A percentile compares a stretch with the other conserved stretches of the same genome.
These are phyloP conservation scores for Phytophthora cajani DNA, from an alignment of 352 stramenopile species.

Conservation along the genomic window DNA sequence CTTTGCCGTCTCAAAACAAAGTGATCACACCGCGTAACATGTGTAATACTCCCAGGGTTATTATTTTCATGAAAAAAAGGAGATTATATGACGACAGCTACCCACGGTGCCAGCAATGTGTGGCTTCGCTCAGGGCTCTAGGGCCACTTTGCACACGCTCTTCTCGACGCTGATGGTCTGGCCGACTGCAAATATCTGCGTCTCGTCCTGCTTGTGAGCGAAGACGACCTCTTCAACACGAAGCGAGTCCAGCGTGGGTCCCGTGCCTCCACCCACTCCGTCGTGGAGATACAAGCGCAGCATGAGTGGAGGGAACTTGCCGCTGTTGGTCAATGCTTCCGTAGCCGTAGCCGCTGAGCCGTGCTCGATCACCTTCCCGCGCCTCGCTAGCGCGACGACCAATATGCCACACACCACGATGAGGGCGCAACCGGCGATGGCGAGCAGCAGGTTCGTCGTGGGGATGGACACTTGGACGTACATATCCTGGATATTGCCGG, in stretches of 20 bases:
- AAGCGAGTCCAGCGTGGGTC: background rate
- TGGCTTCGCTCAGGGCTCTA: background rate
- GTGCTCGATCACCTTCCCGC: conserved; percentile 1
- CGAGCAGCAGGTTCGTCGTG: conserved; percentile 7
- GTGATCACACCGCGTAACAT: background rate
- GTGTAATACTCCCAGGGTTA: background rate
- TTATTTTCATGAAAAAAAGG: too few species aligned
- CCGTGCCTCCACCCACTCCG: background rate
- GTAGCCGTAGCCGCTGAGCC: conserved; percentile 2
- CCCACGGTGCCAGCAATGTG: too few species aligned
- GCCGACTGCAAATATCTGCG: background rate
- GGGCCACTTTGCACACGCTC: conserved; percentile 9
- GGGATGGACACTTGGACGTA: conserved; percentile 19
- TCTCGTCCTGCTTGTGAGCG: background rate
- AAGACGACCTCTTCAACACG: background rate
- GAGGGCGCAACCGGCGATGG: conserved; percentile 3
- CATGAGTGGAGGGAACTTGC: conserved; percentile 21
- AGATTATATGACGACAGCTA: too few species aligned
- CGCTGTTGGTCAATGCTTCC: conserved; percentile 16
- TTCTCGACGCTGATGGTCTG: background rate
- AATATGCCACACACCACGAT: conserved; percentile 5
- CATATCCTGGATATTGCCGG: conserved; percentile 21
- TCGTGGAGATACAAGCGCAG: background rate
- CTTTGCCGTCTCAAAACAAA: background rate
- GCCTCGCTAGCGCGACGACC: background rate